These are phyloP conservation scores for Gentiana straminea DNA, from an alignment of 257 asterid genomes.

Conservation along the genomic window DNA sequence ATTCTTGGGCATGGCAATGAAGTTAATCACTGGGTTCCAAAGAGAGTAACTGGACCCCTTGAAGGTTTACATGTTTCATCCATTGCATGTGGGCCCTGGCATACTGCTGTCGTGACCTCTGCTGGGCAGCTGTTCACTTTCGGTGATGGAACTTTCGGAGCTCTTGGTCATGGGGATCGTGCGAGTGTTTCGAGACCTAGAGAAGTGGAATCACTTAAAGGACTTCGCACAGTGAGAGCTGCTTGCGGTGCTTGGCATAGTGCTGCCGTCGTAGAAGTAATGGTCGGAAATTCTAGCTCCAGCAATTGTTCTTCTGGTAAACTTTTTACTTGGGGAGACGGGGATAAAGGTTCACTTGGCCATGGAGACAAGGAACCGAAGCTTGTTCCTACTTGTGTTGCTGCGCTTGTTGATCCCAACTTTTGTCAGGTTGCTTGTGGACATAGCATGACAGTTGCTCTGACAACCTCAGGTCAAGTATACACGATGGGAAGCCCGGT, in stretches of 20 bases:
- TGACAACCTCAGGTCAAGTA: slow-evolving; percentile 82
- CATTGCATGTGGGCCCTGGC: slow-evolving; percentile 94
- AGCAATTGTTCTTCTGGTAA: slow-evolving; percentile 84
- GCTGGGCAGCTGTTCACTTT: slow-evolving; percentile 88
- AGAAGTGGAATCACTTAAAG: slow-evolving; percentile 90
- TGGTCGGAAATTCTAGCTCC: slow-evolving; percentile 83
- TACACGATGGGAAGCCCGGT: slow-evolving; percentile 89
- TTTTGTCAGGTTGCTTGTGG: slow-evolving; percentile 94
- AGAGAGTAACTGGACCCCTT: slow-evolving; percentile 67
- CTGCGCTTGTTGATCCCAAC: slow-evolving; percentile 80
- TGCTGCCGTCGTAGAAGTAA: slow-evolving; percentile 92
- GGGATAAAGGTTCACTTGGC: slow-evolving; percentile 82
- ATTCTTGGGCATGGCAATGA: slow-evolving; percentile 89
- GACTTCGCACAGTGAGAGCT: slow-evolving; percentile 79
- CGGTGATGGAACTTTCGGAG: slow-evolving; percentile 95
- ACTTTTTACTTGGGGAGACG: slow-evolving; percentile 95
- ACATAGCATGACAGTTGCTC: slow-evolving; percentile 86
- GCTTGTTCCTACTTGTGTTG: slow-evolving; percentile 90
- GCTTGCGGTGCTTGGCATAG: slow-evolving; percentile 97
- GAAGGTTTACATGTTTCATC: slow-evolving; percentile 80
- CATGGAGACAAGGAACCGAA: slow-evolving; percentile 81
- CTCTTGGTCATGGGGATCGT: slow-evolving; percentile 88
- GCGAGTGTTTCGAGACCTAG: slow-evolving; percentile 58
- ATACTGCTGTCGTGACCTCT: slow-evolving; percentile 88
- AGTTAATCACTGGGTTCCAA: slow-evolving; percentile 93